A percentile compares a stretch with the other conserved stretches of the same genome.
phyloP scores from a whole-genome alignment of 768 basidiomycete genomes.

The Rhodocollybia butyracea region DNA sequence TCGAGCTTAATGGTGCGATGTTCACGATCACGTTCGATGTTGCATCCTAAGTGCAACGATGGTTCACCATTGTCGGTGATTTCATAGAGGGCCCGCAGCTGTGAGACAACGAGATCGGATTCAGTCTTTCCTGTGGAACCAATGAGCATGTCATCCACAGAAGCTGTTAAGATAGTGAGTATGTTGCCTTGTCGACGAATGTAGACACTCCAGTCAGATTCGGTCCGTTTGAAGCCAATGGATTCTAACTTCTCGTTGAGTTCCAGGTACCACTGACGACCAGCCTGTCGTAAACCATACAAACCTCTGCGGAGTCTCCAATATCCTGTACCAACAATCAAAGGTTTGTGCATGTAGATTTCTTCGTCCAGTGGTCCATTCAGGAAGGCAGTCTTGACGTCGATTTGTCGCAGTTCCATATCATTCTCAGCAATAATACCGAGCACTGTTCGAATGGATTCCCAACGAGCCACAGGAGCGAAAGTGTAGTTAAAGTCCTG shows the following conservation, averaged over 20 bases:
- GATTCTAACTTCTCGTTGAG: conserved; percentile 5
- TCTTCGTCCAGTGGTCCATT: conserved; percentile 21
- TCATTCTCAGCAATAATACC: conserved; percentile 20
- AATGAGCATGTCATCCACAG: not conserved
- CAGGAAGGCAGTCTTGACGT: conserved; percentile 32
- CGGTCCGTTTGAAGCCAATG: conserved; percentile 2
- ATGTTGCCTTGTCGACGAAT: not conserved
- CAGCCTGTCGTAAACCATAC: conserved; percentile 10
- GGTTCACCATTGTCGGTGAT: not conserved
- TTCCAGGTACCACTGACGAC: conserved; percentile 6
- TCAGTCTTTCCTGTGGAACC: not conserved
- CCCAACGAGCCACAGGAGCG: too few species aligned
- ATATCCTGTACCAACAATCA: conserved; percentile 13
- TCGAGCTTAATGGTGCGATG: conserved; percentile 1
- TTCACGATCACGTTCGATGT: not conserved
- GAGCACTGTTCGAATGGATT: conserved; percentile 14
- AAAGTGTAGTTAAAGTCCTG: too few species aligned
- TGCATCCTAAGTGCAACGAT: not conserved
- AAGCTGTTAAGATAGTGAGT: not conserved
- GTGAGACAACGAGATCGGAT: not conserved
- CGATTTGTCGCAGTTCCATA: conserved; percentile 26
- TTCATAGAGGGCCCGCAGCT: too few species aligned
- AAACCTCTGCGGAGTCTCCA: conserved; percentile 4
- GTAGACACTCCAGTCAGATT: conserved; percentile 14
- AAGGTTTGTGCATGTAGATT: conserved; percentile 33